These are phyloP conservation scores for Leccinum subrobustum DNA, from an alignment of 1,284 basidiomycete genomes.

Conservation along the genomic window DNA sequence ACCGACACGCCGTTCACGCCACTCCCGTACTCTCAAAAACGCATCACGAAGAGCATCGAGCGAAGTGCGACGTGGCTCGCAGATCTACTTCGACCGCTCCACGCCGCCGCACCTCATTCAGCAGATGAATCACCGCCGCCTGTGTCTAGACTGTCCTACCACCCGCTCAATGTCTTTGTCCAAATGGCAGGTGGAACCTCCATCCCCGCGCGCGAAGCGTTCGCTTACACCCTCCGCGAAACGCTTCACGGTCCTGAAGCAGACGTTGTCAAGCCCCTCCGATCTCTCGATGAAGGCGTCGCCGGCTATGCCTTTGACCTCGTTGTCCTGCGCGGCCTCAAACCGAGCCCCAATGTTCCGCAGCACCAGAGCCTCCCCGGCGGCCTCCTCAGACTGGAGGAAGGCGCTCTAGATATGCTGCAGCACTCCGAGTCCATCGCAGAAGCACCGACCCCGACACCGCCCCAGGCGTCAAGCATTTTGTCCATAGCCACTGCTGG, in stretches of 20 bases:
- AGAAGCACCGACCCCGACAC: slow-evolving; percentile 14
- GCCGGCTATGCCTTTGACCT: slow-evolving; percentile 70
- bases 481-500: neutral
- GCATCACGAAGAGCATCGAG: slow-evolving; percentile 71
- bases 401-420: slow-evolving; percentile 3
- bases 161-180: slow-evolving; percentile 52
- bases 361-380: slow-evolving; percentile 17
- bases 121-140: neutral
- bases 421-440: slow-evolving; percentile 13
- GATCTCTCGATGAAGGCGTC: slow-evolving; percentile 63
- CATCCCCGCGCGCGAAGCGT: slow-evolving; percentile 56
- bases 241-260: slow-evolving; percentile 55
- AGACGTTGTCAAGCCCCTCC: slow-evolving; percentile 48
- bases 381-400: slow-evolving; percentile 16
- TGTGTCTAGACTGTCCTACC: slow-evolving; percentile 5
- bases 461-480: slow-evolving; percentile 1
- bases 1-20: slow-evolving; percentile 66
- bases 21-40: slow-evolving; percentile 67
- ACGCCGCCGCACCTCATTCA: neutral
- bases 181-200: slow-evolving; percentile 65
- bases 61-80: slow-evolving; percentile 63
- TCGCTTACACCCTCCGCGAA: slow-evolving; percentile 59
- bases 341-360: slow-evolving; percentile 15
- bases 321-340: slow-evolving; percentile 46
- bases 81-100: slow-evolving; percentile 43